These are phyloP conservation scores for Alternaria postmessia DNA, from an alignment of 2,329 filamentous ascomycete genomes.

Conservation along the genomic window DNA sequence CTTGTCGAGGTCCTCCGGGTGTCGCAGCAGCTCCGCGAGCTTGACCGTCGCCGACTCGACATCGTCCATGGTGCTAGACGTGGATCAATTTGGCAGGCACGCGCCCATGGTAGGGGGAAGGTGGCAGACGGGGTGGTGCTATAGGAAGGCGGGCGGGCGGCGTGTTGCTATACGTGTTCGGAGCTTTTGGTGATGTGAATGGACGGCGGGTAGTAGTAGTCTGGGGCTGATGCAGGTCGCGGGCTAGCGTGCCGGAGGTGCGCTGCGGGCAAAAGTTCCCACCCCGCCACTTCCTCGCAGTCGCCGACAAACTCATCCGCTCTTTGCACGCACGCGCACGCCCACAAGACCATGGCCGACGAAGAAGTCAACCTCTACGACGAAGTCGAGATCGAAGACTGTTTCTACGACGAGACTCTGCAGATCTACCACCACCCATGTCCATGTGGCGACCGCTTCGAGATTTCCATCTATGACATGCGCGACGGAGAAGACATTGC, in stretches of 20 bases:
- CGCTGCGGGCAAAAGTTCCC: conserved; percentile 19
- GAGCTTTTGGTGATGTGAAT: conserved; percentile 13
- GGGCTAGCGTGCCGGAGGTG: conserved; percentile 20
- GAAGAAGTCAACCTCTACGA: conserved; percentile 78
- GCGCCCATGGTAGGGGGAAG: conserved; percentile 26
- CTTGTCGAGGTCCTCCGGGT: conserved; percentile 97
- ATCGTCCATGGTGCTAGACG: conserved; percentile 64
- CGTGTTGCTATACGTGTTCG: conserved; percentile 7
- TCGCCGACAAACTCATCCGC: conserved; percentile 11
- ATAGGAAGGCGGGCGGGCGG: neutral
- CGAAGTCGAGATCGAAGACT: conserved; percentile 96
- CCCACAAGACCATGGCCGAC: conserved; percentile 40
- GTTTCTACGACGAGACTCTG: conserved; percentile 88
- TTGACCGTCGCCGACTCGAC: conserved; percentile 71
- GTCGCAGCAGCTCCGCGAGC: conserved; percentile 90
- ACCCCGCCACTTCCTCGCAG: conserved; percentile 9
- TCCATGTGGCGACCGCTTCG: conserved; percentile 95
- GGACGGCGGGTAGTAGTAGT: conserved; percentile 4
- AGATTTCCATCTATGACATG: conserved; percentile 85
- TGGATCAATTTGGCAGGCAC: conserved; percentile 14
- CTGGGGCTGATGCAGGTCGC: conserved; percentile 6
- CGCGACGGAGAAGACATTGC: conserved; percentile 91
- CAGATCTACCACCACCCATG: conserved; percentile 97
- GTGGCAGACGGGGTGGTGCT: conserved; percentile 7
- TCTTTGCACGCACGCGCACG: neutral